Evolutionary conservation across 2,329 filamentous ascomycete species (phyloP), one percentile per base, ranked within the genome.

Genomic region (Aspergillus hiratsukae): DNA sequence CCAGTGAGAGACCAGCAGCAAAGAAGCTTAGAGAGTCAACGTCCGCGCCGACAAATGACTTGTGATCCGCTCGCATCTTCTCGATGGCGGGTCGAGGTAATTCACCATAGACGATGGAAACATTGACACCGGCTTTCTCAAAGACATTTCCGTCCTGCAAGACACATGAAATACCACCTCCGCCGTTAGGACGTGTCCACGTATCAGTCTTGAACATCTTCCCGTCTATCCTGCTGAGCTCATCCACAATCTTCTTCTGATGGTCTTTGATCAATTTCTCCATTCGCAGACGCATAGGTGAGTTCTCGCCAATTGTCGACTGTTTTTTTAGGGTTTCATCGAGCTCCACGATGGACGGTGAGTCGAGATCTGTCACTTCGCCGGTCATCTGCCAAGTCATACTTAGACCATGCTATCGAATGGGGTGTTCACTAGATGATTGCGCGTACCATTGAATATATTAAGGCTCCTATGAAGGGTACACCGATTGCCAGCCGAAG

Each of bases 241-340:
- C 91, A 55, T 83, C 80, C 28, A 97, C 88, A 57, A 99, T 99
- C 60, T 88, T 84, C 66, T 90, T 84, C 71, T 99, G 94, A 68
- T 97, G 90, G 66, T 91, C 85, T 74, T 94, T 94, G 75, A 97
- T 95, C 72, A 97, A 89, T 67, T 90, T 86, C 76, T 99, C 94
- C 94, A 99, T 97, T 61, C 93, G 90, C 56, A 99, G 82, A 54
- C 94, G 91, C 93, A 99, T 97, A 1, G 94, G 92, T 14, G 93
- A 97, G 66, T 86, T 80, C 56, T 87, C 82, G 49, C 81, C 87
- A 51, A 97, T 82, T 61, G 86, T 85, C 55, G 85, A 83, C 72
- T 94, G 89, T 60, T 88, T 87, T 76, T 94, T 96, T 64, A 85
- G 83, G 60, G 91, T 81, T 61, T 84, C 86, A 74, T 97, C 94